Evolutionary conservation across 2,329 filamentous ascomycete species (phyloP).

Genomic region (Aspergillus pseudonomiae): DNA sequence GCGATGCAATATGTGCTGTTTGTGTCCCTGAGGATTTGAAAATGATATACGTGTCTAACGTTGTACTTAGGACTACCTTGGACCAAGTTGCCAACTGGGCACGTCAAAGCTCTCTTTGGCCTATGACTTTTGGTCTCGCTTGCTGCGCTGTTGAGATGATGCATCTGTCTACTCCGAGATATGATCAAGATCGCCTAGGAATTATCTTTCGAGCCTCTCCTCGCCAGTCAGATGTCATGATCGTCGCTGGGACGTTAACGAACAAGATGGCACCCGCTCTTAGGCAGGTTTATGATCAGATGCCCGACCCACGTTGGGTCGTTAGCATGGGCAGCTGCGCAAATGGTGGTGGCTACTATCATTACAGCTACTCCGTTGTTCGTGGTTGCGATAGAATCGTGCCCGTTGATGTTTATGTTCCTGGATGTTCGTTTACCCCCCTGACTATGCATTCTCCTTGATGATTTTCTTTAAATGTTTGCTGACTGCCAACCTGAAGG

Average conservation of each 20-base stretch:
- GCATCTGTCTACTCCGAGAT: conserved; percentile 86
- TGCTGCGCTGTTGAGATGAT: conserved; percentile 95
- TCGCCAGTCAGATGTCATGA: conserved; percentile 89
- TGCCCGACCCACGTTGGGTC: conserved; percentile 91
- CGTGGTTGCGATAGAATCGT: conserved; percentile 78
- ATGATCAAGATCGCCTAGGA: conserved; percentile 85
- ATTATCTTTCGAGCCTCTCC: conserved; percentile 91
- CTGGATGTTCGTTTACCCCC: conserved; percentile 66
- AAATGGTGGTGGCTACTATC: conserved; percentile 85
- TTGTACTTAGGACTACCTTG: conserved; percentile 41
- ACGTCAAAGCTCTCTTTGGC: conserved; percentile 84
- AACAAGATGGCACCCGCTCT: conserved; percentile 96
- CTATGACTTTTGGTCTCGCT: conserved; percentile 88
- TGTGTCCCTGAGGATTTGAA: conserved; percentile 20
- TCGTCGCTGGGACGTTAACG: conserved; percentile 87
- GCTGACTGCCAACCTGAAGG: conserved; percentile 29
- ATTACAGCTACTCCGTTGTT: conserved; percentile 81
- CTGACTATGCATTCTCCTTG: background rate
- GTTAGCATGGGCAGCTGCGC: conserved; percentile 84
- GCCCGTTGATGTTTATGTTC: conserved; percentile 84
- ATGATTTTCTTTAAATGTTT: conserved; percentile 15
- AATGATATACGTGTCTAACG: background rate
- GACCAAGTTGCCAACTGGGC: conserved; percentile 87
- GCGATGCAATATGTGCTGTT: conserved; percentile 57
- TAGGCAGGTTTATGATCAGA: conserved; percentile 91